phyloP scores from a whole-genome alignment of 2,329 filamentous ascomycete genomes.

The Xylariaceae sp. region DNA sequence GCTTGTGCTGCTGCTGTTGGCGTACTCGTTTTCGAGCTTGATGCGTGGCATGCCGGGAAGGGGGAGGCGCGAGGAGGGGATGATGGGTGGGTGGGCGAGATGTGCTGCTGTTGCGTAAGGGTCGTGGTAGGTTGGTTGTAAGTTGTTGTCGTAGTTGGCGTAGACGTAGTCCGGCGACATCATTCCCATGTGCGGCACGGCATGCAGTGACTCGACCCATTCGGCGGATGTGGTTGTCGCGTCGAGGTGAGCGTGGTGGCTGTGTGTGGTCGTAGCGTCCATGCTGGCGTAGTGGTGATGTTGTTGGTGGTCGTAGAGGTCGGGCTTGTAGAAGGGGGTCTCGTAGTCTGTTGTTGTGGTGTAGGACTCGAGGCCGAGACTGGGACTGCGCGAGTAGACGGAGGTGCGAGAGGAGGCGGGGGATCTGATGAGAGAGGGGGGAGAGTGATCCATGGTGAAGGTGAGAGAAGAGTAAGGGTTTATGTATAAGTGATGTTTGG shows the following conservation, averaged over 20 bases:
- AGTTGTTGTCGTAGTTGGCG: conserved; percentile 41
- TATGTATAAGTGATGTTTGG: conserved; percentile 6
- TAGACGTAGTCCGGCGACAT: conserved; percentile 50
- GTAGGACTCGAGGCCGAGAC: conserved; percentile 38
- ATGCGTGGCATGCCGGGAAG: conserved; percentile 35
- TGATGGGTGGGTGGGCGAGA: conserved; percentile 33
- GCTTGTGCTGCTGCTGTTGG: conserved; percentile 33
- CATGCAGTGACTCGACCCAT: conserved; percentile 41
- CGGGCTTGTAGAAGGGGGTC: conserved; percentile 41
- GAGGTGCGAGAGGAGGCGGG: conserved; percentile 41
- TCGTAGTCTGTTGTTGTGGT: conserved; percentile 40
- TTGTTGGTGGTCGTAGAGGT: conserved; percentile 34
- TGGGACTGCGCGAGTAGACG: conserved; percentile 39
- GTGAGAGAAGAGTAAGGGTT: conserved; percentile 3
- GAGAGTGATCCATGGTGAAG: conserved; percentile 44
- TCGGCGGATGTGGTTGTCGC: conserved; percentile 37
- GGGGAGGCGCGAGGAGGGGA: conserved; percentile 33
- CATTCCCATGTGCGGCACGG: conserved; percentile 38
- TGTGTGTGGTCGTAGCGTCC: conserved; percentile 37
- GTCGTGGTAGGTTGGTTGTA: conserved; percentile 39
- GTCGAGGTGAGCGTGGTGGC: conserved; percentile 36
- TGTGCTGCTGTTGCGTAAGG: conserved; percentile 38
- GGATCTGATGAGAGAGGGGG: conserved; percentile 43
- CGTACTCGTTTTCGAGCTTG: conserved; percentile 36
- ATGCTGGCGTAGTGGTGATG: conserved; percentile 10